Base-by-base conservation (phyloP, 768 basidiomycete species). In the Thelephora ganbajun region DNA sequence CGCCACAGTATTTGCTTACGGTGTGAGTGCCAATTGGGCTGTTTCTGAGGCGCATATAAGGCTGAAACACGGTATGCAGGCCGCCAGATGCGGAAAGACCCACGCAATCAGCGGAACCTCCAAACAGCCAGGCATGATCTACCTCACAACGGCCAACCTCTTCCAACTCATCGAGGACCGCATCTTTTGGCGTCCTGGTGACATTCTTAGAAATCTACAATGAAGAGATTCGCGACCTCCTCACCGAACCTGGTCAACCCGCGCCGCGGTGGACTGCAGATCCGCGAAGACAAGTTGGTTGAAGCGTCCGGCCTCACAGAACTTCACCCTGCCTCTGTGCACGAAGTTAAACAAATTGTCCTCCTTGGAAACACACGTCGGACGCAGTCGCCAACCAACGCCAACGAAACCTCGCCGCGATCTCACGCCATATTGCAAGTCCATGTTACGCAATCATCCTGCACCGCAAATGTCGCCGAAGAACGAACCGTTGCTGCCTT, bases 61-160 rank as follows among this genome's bases (percentile, higher is more conserved):
- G 30, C 33, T 45, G 20, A 13, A 16, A 26, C 30, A 18, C 23
- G 49, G 19, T 33, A 11, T 49, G 37, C 58, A 98, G 96, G 96
- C 96, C 19, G 98, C 96, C n/a, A 96, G 96, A n/a, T 98, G 96
- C 61, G 96, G 96, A 53, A 99, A 99, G 66, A 99, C 96, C 3
- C 93, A 98, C 64, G 98, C 96, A 16, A 97, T 99, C 63, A 96
- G 91, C 57, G 94, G 94, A 49, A 83, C 86, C 34, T 82, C 84
- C 41, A 60, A 63, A 18, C 85, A 94, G 61, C 90, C 89, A 14
- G 96, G 96, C 26, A 80, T 96, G 57, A 96, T 98, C 62, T 92
- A 98, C 65, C 74, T 90, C 50, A 91, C 92, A 16, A 98, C 97
- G 93, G 80, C 88, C 39, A 93, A 97, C 64, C 79, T 99, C 53